Evolutionary conservation across 495 filamentous ascomycete genomes (phyloP).

Genomic region (Penicillium lividum): DNA sequence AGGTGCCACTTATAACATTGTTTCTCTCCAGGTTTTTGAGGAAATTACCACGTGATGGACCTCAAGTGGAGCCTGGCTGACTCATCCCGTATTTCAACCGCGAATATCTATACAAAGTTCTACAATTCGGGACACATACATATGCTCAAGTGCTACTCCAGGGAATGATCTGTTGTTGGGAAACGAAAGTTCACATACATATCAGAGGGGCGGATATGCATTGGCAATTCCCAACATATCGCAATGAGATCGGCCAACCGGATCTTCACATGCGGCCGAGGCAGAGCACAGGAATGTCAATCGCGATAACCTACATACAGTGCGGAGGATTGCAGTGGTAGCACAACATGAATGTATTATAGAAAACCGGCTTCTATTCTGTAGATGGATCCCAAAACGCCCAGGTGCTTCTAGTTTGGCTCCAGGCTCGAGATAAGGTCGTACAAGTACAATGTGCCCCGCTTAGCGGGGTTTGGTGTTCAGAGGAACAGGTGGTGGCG

Average conservation of each 20-base stretch:
- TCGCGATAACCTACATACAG: background rate
- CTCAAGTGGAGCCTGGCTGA: too few species aligned
- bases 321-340: background rate
- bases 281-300: conserved; percentile 3
- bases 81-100: too few species aligned
- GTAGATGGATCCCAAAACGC: background rate
- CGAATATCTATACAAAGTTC: too few species aligned
- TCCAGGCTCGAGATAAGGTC: conserved; percentile 5
- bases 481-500: conserved; percentile 44
- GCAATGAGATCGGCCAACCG: conserved; percentile 1
- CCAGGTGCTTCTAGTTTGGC: background rate
- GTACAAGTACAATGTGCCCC: conserved; percentile 13
- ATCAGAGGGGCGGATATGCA: conserved; percentile 3
- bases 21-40: background rate
- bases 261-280: conserved; percentile 33
- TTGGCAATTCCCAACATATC: conserved; percentile 23
- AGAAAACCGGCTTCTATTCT: background rate
- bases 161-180: background rate
- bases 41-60: too few species aligned
- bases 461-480: conserved; percentile 48
- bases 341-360: background rate
- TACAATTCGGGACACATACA: background rate
- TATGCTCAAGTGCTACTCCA: background rate
- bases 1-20: background rate
- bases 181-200: background rate